Evolutionary conservation across 75 land plant genomes (phyloP).

Genomic region (Sequoiadendron giganteum): DNA sequence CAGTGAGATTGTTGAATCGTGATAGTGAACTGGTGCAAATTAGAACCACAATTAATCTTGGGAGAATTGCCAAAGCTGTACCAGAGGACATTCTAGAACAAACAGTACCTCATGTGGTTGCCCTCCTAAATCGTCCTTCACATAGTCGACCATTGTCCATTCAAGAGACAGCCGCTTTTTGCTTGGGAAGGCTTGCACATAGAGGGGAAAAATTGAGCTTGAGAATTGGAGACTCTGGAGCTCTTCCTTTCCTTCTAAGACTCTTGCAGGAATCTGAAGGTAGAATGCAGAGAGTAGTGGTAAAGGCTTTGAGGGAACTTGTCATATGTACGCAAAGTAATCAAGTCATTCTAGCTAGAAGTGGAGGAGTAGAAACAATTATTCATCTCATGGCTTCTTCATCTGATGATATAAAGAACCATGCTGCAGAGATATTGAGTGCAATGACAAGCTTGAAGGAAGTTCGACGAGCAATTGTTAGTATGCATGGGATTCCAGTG

Average conservation of each 20-base stretch:
- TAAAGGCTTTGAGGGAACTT: slow-evolving; percentile 25
- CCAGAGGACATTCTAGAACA: slow-evolving; percentile 12
- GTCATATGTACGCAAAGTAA: slow-evolving; percentile 17
- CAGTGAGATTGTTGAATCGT: not conserved
- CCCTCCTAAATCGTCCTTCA: slow-evolving; percentile 7
- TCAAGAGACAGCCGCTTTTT: slow-evolving; percentile 29
- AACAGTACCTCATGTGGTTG: slow-evolving; percentile 17
- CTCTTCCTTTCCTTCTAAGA: slow-evolving; percentile 14
- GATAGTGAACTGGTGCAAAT: not conserved
- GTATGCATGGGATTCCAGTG: slow-evolving; percentile 12
- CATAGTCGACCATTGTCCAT: not conserved
- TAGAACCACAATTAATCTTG: slow-evolving; percentile 22
- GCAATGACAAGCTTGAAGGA: slow-evolving; percentile 31
- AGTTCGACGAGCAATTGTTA: slow-evolving; percentile 24
- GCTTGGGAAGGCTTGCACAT: slow-evolving; percentile 19
- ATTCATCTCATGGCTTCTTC: slow-evolving; percentile 18
- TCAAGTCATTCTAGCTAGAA: slow-evolving; percentile 19
- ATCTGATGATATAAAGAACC: slow-evolving; percentile 7
- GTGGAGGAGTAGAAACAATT: slow-evolving; percentile 26
- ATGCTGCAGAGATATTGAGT: slow-evolving; percentile 30
- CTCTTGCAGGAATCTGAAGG: slow-evolving; percentile 18
- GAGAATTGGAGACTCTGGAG: slow-evolving; percentile 26
- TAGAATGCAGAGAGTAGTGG: slow-evolving; percentile 16
- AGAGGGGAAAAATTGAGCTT: slow-evolving; percentile 18
- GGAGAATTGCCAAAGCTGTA: slow-evolving; percentile 11